Conservation (phyloP, 1,139 yeast species). For the Fermentozyma sake region DNA sequence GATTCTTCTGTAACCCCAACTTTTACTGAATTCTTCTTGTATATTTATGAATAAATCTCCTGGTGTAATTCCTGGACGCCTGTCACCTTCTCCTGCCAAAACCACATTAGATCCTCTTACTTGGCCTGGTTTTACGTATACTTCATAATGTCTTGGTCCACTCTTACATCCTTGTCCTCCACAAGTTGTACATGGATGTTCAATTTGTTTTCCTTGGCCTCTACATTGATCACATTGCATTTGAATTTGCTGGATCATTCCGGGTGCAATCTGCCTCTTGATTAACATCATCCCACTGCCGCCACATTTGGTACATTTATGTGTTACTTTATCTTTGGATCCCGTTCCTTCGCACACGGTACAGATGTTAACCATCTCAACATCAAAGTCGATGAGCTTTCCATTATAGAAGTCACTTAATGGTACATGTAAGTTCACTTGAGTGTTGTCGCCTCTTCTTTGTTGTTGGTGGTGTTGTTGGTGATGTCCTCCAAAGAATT, state of each 20-base stretch:
- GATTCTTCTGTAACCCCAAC: conserved; percentile 84
- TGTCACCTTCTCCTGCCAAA: conserved; percentile 77
- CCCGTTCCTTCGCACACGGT: conserved; percentile 80
- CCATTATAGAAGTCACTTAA: conserved; percentile 72
- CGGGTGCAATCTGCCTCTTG: conserved; percentile 78
- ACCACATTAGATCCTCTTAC: conserved; percentile 56
- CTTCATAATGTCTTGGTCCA: conserved; percentile 52
- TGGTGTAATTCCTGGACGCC: conserved; percentile 71
- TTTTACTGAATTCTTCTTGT: conserved; percentile 47
- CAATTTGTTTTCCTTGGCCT: conserved; percentile 70
- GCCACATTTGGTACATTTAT: conserved; percentile 60
- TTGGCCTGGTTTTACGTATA: conserved; percentile 69
- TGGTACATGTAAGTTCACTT: conserved; percentile 51
- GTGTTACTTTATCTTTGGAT: conserved; percentile 68
- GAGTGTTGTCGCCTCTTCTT: conserved; percentile 59
- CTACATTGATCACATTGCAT: conserved; percentile 73
- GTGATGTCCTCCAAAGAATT: conserved; percentile 73
- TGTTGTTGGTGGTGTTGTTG: conserved; percentile 30
- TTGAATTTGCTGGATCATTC: conserved; percentile 84
- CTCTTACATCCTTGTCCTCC: conserved; percentile 63
- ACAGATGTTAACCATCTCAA: conserved; percentile 73
- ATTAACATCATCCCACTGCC: conserved; percentile 73
- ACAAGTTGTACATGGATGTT: conserved; percentile 63
- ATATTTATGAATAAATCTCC: conserved; percentile 71
- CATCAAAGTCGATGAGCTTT: conserved; percentile 51